Base-by-base conservation (phyloP, 1,139 yeast genomes). In the Hemisphaericaspora xylanilytica region DNA sequence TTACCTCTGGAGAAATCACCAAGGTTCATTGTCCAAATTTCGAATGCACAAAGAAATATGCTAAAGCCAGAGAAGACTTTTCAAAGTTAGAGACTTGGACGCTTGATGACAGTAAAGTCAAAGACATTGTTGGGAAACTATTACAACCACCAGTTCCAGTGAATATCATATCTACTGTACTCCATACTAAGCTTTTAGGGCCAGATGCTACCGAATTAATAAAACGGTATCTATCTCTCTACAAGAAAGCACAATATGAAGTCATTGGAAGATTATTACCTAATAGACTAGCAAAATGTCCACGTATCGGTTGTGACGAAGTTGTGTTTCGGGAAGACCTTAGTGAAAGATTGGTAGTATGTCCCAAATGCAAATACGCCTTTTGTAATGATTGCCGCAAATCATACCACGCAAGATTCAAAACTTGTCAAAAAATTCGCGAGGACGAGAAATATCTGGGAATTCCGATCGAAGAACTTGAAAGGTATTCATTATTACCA, bases 371-470 rank as follows among this genome's bases (percentile, higher is more conserved):
- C 53, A 56, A 62, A 11, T 68, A 73, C 50, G 82, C 85, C 2
- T 82, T 80, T 50, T 82, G 89, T 52, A 67, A 68, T 44, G 69
- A 67, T 26, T 82, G 89, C 54, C 58, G 68, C 11, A 80, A 75
- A 45, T 77, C 85, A 2, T 81, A 85, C 82, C 90, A 82, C 57
- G 85, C 86, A 2, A 60, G 71, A 14, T 70, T 65, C 40, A 72
- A 74, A 38, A 50, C 56, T 18, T 80, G 85, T 51, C 65, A 31
- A 3, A 46, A 43, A 33, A 29, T 36, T 13, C 34, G 28, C 15
- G 42, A 32, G 18, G 32, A 38, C 27, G 57, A 52, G 1, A 39
- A 45, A 30, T 63, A 63, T 36, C 46, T 48, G 24, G 66, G 62
- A 3, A 70, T 81, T 4, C 74, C 83, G 0, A 44, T 46, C 1